These are phyloP conservation scores for Curvularia verruculosa DNA, from an alignment of 2,329 filamentous ascomycete species.

Conservation along the genomic window DNA sequence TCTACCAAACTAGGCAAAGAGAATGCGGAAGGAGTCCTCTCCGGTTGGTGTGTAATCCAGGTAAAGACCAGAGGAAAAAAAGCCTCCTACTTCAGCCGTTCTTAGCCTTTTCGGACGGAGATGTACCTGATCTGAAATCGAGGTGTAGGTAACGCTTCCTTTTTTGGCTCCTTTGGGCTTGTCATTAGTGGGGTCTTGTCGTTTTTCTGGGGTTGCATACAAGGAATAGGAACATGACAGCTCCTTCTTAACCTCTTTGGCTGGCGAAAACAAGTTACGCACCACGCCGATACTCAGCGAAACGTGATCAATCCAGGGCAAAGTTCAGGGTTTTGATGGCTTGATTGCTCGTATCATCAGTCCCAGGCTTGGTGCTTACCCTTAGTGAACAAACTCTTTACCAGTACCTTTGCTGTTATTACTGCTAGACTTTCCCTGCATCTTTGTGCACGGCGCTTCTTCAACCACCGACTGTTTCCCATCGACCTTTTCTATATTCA, in stretches of 20 bases:
- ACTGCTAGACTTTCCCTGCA: not conserved
- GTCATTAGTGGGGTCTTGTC: not conserved
- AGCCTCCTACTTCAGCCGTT: not conserved
- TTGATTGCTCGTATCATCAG: not conserved
- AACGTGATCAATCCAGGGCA: not conserved
- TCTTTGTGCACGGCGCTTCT: not conserved
- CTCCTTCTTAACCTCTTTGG: not conserved
- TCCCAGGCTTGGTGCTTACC: not conserved
- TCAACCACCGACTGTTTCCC: not conserved
- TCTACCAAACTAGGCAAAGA: not conserved
- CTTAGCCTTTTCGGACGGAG: not conserved
- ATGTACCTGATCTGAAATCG: not conserved
- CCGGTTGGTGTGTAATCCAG: constrained; percentile 4
- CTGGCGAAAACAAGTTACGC: constrained; percentile 3
- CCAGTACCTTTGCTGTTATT: not conserved
- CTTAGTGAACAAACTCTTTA: not conserved
- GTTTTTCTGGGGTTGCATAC: not conserved
- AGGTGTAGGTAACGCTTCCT: not conserved
- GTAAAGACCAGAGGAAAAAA: not conserved
- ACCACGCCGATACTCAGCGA: constrained; percentile 15
- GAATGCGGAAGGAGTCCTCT: constrained; percentile 5
- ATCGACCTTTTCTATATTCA: not conserved
- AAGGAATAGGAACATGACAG: not conserved
- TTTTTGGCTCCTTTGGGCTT: not conserved
- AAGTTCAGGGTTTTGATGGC: constrained; percentile 1